phyloP scores from a whole-genome alignment of 768 basidiomycete genomes.

The Collybia sordida region DNA sequence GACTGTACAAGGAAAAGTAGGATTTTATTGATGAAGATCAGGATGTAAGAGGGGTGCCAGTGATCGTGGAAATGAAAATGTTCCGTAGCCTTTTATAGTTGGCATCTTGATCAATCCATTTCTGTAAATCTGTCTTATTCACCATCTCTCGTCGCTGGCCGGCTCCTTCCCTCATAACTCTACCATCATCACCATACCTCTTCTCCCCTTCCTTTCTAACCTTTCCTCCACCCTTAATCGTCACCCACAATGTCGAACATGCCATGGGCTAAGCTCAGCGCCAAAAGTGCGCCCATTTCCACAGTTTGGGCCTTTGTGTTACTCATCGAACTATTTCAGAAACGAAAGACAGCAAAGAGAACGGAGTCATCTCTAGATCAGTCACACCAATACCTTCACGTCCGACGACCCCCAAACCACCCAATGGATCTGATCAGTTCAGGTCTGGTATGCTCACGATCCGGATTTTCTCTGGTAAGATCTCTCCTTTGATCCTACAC shows the following conservation, averaged over 20 bases:
- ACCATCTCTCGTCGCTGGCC: constrained; percentile 13
- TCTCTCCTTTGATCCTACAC: constrained; percentile 11
- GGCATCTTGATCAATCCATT: constrained; percentile 8
- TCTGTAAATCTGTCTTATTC: constrained; percentile 12
- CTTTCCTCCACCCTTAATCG: constrained; percentile 2
- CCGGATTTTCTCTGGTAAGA: constrained; percentile 87
- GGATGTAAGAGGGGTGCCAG: too few relatives aligned
- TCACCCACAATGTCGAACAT: constrained; percentile 39
- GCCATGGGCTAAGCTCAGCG: constrained; percentile 44
- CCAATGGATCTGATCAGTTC: constrained; percentile 58
- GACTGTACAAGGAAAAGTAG: too few relatives aligned
- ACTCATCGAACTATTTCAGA: constrained; percentile 34
- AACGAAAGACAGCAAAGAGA: constrained; percentile 69
- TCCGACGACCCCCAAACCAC: constrained; percentile 72
- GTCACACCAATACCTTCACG: constrained; percentile 81
- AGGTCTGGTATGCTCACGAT: constrained; percentile 93
- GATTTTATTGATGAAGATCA: too few relatives aligned
- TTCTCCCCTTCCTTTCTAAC: constrained; percentile 10
- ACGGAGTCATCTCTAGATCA: constrained; percentile 72
- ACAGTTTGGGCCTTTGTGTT: constrained; percentile 1
- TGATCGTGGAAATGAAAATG: not conserved
- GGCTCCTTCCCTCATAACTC: not conserved
- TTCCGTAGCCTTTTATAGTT: not conserved
- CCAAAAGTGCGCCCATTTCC: constrained; percentile 36
- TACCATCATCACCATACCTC: constrained; percentile 11